Percentiles rank a stretch among this genome's conserved stretches.
Conservation (phyloP, 441 rosid species). For the Sinapis alba region DNA sequence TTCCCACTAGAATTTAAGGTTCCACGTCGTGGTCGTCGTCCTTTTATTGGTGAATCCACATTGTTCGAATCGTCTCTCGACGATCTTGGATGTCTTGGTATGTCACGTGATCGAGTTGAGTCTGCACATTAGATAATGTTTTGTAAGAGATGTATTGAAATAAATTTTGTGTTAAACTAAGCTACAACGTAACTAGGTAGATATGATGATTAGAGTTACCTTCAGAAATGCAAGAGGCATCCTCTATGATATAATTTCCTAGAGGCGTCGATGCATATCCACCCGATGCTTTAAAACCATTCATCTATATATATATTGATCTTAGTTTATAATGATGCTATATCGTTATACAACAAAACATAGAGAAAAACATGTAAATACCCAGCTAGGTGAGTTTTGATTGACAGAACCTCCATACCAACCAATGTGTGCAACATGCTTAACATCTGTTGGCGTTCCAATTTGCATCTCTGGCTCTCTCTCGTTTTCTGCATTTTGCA, state of each 20-base stretch:
- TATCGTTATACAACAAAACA: background rate
- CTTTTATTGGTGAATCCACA: conserved; percentile 44
- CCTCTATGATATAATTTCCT: conserved; percentile 40
- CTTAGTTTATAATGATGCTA: background rate
- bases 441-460: conserved; percentile 89
- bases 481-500: conserved; percentile 58
- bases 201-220: conserved; percentile 28
- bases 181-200: background rate
- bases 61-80: conserved; percentile 49
- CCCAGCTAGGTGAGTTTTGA: conserved; percentile 70
- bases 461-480: conserved; percentile 83
- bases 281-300: conserved; percentile 48
- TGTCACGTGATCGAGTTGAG: conserved; percentile 38
- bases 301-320: conserved; percentile 76
- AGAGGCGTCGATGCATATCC: conserved; percentile 42
- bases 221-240: conserved; percentile 47
- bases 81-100: conserved; percentile 51
- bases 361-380: conserved; percentile 22
- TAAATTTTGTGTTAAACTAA: too few species aligned
- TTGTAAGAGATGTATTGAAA: too few species aligned
- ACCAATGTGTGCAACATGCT: conserved; percentile 96
- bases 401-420: conserved; percentile 85
- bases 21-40: conserved; percentile 52
- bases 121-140: too few species aligned
- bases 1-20: conserved; percentile 21